These are phyloP conservation scores for Coriolopsis trogii DNA, from an alignment of 1,284 basidiomycete species.

Conservation along the genomic window DNA sequence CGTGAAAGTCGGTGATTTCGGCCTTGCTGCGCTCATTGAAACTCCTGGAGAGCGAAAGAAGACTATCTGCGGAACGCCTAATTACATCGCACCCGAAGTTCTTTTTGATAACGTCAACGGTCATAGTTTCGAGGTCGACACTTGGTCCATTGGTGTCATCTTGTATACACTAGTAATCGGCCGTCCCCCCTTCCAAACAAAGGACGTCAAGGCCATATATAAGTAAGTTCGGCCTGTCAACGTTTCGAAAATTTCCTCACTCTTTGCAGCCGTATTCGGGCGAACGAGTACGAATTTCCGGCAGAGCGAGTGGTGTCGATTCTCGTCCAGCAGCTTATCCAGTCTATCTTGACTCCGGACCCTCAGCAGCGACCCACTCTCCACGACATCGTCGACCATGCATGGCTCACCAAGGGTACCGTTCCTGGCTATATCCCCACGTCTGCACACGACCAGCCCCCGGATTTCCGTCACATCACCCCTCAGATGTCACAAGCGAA, in stretches of 20 bases:
- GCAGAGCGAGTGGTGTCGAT: conserved; percentile 71
- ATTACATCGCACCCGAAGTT: conserved; percentile 98
- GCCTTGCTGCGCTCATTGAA: conserved; percentile 95
- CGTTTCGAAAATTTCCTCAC: background rate
- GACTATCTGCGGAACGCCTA: conserved; percentile 98
- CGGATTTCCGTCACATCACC: conserved; percentile 76
- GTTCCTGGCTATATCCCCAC: conserved; percentile 83
- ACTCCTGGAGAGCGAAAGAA: conserved; percentile 97
- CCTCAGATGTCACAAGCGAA: conserved; percentile 69
- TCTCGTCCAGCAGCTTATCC: conserved; percentile 81
- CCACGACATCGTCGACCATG: conserved; percentile 83
- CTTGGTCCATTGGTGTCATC: conserved; percentile 98
- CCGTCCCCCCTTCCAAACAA: conserved; percentile 96
- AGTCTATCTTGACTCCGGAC: conserved; percentile 83
- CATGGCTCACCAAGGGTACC: conserved; percentile 84
- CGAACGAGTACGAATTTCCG: conserved; percentile 95
- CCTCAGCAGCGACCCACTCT: conserved; percentile 83
- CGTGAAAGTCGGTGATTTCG: conserved; percentile 97
- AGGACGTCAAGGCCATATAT: conserved; percentile 95
- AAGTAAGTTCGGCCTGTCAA: conserved; percentile 56
- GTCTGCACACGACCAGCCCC: conserved; percentile 74
- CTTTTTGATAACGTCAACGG: conserved; percentile 95
- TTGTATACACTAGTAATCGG: conserved; percentile 95
- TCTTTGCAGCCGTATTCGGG: conserved; percentile 78
- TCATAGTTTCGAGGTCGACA: conserved; percentile 98